Evolutionary conservation across 1,139 yeast species (phyloP), one percentile per base, ranked within the genome.

Genomic region (Hanseniaspora uvarum): DNA sequence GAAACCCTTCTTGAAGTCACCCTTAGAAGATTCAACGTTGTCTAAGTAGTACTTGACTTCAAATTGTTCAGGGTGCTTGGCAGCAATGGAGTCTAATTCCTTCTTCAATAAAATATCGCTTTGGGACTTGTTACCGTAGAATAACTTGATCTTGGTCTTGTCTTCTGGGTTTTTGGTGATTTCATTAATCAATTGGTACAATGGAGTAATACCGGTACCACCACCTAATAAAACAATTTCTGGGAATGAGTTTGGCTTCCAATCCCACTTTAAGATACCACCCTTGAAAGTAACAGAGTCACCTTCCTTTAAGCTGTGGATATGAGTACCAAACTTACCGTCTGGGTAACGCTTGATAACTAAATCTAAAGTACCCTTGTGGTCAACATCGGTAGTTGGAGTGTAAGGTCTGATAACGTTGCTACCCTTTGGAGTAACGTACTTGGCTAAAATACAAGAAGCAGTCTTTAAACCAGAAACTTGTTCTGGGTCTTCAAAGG

Each of bases 381-480:
- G 75, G 55, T 79, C 80, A 54, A 77, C 73, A 63, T 84, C 87
- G 36, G 86, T 78, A 55, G 83, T 76, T 56, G 99, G 98, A 38
- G 99, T 94, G 76, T 94, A 94, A 47, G 99, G 98, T 74, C 99
- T 84, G 60, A 94, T 76, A 56, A 92, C 96, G 64, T 83, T 81
- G 71, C 75, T 80, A 61, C 96, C 97, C 73, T 87, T 87, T 57
- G 80, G 78, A 55, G 92, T 83, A 56, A 83, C 85, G 61, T 73
- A 87, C 73, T 88, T 88, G 67, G 95, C 78, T 68, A 92, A 68
- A 53, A 94, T 68, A 61, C 83, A 80, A 41, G 94, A 86, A 44
- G 97, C 95, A 56, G 83, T 77, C 61, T 79, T 74, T 62, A 92
- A 77, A 30, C 99, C 99, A 46, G 88, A 76, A 39, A 74, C 79